Conservation (phyloP, 176 grass and related monocot species). For the Oryza meyeriana region DNA sequence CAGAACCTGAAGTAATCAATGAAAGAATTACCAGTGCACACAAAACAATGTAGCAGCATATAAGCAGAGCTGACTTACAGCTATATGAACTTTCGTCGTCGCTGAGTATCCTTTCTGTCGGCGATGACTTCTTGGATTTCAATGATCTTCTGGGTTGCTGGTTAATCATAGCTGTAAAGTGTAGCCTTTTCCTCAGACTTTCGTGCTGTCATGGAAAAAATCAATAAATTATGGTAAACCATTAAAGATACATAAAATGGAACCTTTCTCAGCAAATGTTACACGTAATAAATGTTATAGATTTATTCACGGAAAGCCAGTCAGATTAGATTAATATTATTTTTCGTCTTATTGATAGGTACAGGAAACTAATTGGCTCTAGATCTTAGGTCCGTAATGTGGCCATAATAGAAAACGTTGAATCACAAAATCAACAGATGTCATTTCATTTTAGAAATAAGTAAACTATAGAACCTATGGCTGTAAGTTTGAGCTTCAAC, state of each 20-base stretch:
- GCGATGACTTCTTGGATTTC: background rate
- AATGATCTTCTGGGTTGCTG: background rate
- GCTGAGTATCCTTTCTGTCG: background rate
- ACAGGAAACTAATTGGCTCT: too few species aligned
- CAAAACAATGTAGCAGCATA: background rate
- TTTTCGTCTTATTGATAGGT: too few species aligned
- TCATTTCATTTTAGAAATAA: too few species aligned
- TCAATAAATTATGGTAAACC: background rate
- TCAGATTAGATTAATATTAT: background rate
- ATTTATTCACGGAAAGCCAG: too few species aligned
- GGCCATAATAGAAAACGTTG: too few species aligned
- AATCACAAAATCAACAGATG: too few species aligned
- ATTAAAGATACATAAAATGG: background rate
- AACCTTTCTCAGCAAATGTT: background rate
- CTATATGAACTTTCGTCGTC: background rate
- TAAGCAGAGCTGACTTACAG: background rate
- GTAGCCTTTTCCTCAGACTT: background rate
- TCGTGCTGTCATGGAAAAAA: constrained; percentile 4
- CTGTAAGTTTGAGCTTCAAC: too few species aligned
- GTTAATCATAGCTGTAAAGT: background rate
- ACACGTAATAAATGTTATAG: too few species aligned
- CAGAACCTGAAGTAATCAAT: background rate
- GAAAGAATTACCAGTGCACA: background rate
- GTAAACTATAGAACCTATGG: too few species aligned
- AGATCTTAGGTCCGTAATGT: too few species aligned